Base-by-base conservation (phyloP, 176 grass and related monocot genomes). In the Themeda triandra region DNA sequence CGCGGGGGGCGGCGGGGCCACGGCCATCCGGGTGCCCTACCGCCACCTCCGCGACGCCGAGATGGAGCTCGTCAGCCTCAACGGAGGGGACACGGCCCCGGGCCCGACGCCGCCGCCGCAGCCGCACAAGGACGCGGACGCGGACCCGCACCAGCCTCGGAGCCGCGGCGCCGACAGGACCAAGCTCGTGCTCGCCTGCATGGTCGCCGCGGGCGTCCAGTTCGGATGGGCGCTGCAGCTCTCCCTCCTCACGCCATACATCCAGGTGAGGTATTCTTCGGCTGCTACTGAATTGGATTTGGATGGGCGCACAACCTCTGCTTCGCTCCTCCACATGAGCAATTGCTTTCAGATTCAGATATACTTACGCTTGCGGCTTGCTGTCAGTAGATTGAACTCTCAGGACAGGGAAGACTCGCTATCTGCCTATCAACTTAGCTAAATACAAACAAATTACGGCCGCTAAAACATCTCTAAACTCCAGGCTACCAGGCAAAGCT, bases 181-280 rank as follows among this genome's bases (percentile, higher is more conserved):
- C 31, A 88, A 40, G 80, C 79, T 94, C 15, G 88, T 98, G 35
- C 93, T 98, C 2, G 92, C 93, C 51, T 98, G 93, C 83, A 98
- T 79, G 87, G 93, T 98, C 63, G 96, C 91, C 40, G 96, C 96
- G 1, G 96, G 96, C 41, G 96, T 98, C n/a, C 96, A 98, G 87
- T 98, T 95, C 82, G 96, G 96, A 24, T 98, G 96, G 96, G 96
- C 96, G 68, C 80, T 98, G 29, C 96, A 98, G 91, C 93, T 98
- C 37, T 98, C 96, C 6, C 93, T 98, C 66, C 85, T 98, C 82
- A 98, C 96, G 8, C 96, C 96, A 0, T 98, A 98, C 83, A 95
- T 98, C 88, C 96, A 98, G 96, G 96, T 93, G 35, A 35, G 4
- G 33, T 35, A 35, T 35, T 35, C 33, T 0, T 0, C 49, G 6